Percentiles rank a stretch among this genome's conserved stretches.
Evolutionary conservation across 805 yeast species (phyloP).

Genomic region (Brettanomyces sp.): DNA sequence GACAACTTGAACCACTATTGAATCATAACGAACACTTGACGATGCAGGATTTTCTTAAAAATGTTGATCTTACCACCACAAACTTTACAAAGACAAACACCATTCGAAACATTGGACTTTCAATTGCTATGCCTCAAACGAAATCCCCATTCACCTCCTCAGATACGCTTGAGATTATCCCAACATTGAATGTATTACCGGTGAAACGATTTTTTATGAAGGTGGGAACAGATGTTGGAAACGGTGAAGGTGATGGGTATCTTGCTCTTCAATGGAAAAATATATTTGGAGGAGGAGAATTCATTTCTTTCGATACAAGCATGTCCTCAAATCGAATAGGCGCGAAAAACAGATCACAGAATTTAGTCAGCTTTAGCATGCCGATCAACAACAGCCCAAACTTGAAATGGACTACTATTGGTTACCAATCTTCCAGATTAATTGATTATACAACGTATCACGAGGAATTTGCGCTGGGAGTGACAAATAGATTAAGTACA

Average conservation of each 20-base stretch:
- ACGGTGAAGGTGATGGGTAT: conserved; percentile 95
- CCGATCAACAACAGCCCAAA: conserved; percentile 36
- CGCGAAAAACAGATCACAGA: conserved; percentile 35
- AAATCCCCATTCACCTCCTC: conserved; percentile 10
- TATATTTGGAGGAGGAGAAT: conserved; percentile 50
- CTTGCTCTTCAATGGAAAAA: conserved; percentile 59
- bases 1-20: conserved; percentile 40
- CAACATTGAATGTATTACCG: conserved; percentile 33
- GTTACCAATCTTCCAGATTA: conserved; percentile 33
- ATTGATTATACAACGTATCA: conserved; percentile 39
- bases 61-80: conserved; percentile 34
- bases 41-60: conserved; percentile 29
- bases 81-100: conserved; percentile 35
- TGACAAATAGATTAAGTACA: conserved; percentile 32
- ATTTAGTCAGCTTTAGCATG: conserved; percentile 36
- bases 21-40: conserved; percentile 25
- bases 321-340: conserved; percentile 36
- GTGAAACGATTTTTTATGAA: conserved; percentile 68
- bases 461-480: conserved; percentile 34
- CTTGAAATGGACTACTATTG: conserved; percentile 29
- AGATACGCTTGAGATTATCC: conserved; percentile 19
- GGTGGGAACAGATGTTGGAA: conserved; percentile 93
- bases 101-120: conserved; percentile 32
- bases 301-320: conserved; percentile 36
- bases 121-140: conserved; percentile 16